Conservation (phyloP, 2,329 filamentous ascomycete species). For the Curvularia sp. region DNA sequence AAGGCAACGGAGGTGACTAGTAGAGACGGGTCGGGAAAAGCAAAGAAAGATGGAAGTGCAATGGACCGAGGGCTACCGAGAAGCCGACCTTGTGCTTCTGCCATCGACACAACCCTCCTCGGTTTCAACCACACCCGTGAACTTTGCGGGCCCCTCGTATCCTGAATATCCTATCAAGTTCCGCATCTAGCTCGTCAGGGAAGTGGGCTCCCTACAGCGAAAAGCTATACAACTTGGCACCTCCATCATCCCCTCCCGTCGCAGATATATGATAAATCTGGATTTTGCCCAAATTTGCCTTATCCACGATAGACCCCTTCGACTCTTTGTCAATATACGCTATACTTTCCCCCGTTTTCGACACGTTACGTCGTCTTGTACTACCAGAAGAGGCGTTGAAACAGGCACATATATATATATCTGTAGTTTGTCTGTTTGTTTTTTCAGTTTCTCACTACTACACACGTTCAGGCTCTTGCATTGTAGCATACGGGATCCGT, state of each 20-base stretch:
- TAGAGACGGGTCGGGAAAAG: constrained; percentile 42
- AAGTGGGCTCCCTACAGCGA: neutral
- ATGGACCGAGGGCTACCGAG: constrained; percentile 44
- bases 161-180: constrained; percentile 6
- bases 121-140: constrained; percentile 33
- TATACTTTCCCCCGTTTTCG: neutral
- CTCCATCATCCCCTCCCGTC: constrained; percentile 13
- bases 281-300: neutral
- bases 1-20: constrained; percentile 41
- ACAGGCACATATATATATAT: constrained; percentile 15
- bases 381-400: constrained; percentile 7
- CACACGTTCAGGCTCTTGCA: neutral
- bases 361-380: constrained; percentile 8
- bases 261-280: constrained; percentile 2
- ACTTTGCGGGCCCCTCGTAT: constrained; percentile 14
- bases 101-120: constrained; percentile 38
- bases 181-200: constrained; percentile 2
- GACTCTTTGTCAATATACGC: neutral
- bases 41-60: constrained; percentile 47
- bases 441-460: neutral
- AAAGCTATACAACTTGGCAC: neutral
- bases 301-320: neutral
- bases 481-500: constrained; percentile 5
- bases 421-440: constrained; percentile 2
- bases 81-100: constrained; percentile 45